Percentiles rank a stretch among this genome's conserved stretches.
Conservation (phyloP, 2,329 filamentous ascomycete species). For the Zopfia rhizophila region DNA sequence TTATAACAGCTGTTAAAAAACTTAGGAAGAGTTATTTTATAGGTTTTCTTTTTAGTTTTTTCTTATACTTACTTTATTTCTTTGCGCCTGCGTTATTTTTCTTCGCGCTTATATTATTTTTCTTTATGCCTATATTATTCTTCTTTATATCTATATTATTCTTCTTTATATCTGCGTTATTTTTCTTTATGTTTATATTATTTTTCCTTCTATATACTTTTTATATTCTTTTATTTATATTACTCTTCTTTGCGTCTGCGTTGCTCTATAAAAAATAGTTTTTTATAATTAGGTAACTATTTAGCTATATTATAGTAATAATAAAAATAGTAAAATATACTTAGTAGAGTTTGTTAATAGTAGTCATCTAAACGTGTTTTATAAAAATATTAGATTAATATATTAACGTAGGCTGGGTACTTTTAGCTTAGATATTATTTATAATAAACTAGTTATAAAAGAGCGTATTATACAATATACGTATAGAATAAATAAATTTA, state of each 20-base stretch:
- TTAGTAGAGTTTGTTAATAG: constrained; percentile 11
- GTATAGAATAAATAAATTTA: too few relatives aligned
- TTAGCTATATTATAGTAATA: constrained; percentile 11
- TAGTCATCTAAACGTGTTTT: constrained; percentile 16
- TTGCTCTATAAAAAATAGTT: constrained; percentile 14
- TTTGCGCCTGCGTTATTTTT: constrained; percentile 8
- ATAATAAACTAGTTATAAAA: too few relatives aligned
- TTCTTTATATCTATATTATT: constrained; percentile 23
- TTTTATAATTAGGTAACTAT: constrained; percentile 20
- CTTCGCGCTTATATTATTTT: constrained; percentile 22
- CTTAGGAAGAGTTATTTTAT: constrained; percentile 20
- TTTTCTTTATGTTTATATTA: too few relatives aligned
- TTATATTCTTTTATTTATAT: too few relatives aligned
- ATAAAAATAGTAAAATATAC: constrained; percentile 13
- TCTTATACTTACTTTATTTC: constrained; percentile 11
- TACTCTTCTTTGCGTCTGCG: too few relatives aligned
- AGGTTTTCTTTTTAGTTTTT: constrained; percentile 14
- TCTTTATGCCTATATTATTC: constrained; percentile 9
- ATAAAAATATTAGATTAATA: constrained; percentile 16
- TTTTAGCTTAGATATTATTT: constrained; percentile 19
- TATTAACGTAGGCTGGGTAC: constrained; percentile 19
- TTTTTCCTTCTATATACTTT: too few relatives aligned
- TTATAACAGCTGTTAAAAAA: constrained; percentile 22
- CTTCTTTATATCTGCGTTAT: constrained; percentile 9
- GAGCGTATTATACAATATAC: too few relatives aligned